Evolutionary conservation across 2,329 filamentous ascomycete species (phyloP).

Genomic region (Hysterium pulicare): DNA sequence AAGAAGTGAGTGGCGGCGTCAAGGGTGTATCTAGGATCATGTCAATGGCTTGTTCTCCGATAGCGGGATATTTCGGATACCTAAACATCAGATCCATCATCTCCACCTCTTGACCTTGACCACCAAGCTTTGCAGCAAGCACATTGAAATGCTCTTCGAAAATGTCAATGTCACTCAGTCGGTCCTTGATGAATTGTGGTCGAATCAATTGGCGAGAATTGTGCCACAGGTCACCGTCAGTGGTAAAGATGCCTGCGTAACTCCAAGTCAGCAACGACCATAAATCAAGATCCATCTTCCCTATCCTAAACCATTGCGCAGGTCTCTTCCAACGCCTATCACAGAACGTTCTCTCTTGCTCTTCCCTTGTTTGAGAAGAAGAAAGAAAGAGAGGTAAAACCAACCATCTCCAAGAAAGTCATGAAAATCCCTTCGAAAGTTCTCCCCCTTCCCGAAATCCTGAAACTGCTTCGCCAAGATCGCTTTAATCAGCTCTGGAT

Average conservation of each 20-base stretch:
- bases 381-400: background rate
- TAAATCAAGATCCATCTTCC: too few relatives aligned
- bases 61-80: conserved; percentile 9
- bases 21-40: conserved; percentile 59
- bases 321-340: too few relatives aligned
- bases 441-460: conserved; percentile 77
- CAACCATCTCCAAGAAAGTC: conserved; percentile 68
- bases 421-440: conserved; percentile 72
- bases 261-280: conserved; percentile 10
- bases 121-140: conserved; percentile 63
- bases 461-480: conserved; percentile 82
- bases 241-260: conserved; percentile 56
- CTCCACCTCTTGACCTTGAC: conserved; percentile 55
- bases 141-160: conserved; percentile 77
- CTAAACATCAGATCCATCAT: conserved; percentile 77
- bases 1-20: conserved; percentile 86
- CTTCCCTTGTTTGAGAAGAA: too few relatives aligned
- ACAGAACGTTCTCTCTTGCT: background rate
- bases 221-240: conserved; percentile 77
- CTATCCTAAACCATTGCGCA: too few relatives aligned
- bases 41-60: background rate
- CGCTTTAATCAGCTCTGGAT: conserved; percentile 89
- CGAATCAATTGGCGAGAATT: conserved; percentile 75
- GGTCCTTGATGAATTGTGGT: conserved; percentile 82
- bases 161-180: conserved; percentile 74